These are phyloP conservation scores for Fermentozyma sake DNA, from an alignment of 1,139 yeast genomes.

Conservation along the genomic window DNA sequence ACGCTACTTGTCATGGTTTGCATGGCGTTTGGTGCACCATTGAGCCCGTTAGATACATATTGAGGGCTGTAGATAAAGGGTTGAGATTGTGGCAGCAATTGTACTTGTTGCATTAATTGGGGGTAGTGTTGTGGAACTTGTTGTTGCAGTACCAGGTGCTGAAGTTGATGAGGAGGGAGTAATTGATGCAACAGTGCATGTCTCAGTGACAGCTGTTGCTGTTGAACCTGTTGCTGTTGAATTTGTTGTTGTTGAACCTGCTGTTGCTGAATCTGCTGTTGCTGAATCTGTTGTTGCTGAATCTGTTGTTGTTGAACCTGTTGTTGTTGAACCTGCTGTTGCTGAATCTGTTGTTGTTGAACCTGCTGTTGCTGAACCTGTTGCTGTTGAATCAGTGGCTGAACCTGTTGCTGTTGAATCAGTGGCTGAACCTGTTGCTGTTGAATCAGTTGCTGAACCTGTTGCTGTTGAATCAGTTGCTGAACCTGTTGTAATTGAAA, in stretches of 20 bases:
- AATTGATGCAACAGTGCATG: conserved; percentile 5
- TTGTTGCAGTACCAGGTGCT: conserved; percentile 2
- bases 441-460: conserved; percentile 3
- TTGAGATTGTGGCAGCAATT: conserved; percentile 2
- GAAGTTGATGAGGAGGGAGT: conserved; percentile 7
- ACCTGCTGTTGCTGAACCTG: background rate
- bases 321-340: conserved; percentile 1
- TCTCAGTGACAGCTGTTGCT: conserved; percentile 7
- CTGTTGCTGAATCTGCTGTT: conserved; percentile 1
- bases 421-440: no score
- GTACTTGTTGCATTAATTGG: conserved; percentile 5
- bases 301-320: conserved; percentile 1
- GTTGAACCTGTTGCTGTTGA: conserved; percentile 6
- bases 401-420: no score
- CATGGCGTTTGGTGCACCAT: no score
- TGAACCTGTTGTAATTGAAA: conserved; percentile 1
- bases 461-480: conserved; percentile 1
- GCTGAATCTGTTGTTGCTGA: conserved; percentile 4
- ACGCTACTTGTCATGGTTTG: no score
- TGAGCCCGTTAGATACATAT: background rate
- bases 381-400: conserved; percentile 1
- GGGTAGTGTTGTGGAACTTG: conserved; percentile 3
- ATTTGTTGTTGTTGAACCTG: conserved; percentile 2
- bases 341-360: background rate
- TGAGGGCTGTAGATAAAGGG: background rate